Conservation (phyloP, 2,329 filamentous ascomycete species). For the Talaromyces islandicus region DNA sequence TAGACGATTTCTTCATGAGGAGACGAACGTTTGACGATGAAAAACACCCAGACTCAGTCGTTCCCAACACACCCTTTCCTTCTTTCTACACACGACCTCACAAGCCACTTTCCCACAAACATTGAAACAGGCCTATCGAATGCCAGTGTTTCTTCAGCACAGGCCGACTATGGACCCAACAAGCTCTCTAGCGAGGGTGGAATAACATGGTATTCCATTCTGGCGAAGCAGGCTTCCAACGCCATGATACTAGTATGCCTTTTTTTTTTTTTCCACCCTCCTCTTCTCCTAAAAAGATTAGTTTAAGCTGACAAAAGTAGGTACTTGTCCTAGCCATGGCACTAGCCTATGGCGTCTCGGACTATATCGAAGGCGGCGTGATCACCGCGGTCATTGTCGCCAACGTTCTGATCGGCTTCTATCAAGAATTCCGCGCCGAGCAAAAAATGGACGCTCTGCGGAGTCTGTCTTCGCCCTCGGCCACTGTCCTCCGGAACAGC, state of each 20-base stretch:
- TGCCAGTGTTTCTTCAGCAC: conserved; percentile 37
- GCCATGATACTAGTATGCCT: conserved; percentile 48
- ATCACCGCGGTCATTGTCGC: conserved; percentile 54
- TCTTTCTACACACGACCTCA: conserved; percentile 30
- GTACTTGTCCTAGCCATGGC: conserved; percentile 72
- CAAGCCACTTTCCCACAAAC: conserved; percentile 41
- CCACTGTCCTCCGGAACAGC: conserved; percentile 52
- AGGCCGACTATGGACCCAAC: conserved; percentile 46
- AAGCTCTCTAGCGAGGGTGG: conserved; percentile 42
- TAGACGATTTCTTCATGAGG: not conserved
- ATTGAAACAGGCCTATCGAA: conserved; percentile 43
- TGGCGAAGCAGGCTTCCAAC: conserved; percentile 49
- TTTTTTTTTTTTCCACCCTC: too few species aligned
- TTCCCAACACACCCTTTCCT: conserved; percentile 25
- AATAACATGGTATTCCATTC: conserved; percentile 43
- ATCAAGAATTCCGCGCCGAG: conserved; percentile 55
- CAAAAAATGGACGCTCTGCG: conserved; percentile 55
- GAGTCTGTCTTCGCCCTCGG: conserved; percentile 51
- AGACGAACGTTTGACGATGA: conserved; percentile 3
- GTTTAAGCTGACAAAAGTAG: conserved; percentile 33
- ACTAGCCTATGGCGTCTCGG: conserved; percentile 49
- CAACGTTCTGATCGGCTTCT: conserved; percentile 54
- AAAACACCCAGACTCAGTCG: conserved; percentile 5
- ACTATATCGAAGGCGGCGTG: conserved; percentile 55
- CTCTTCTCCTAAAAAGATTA: not conserved